Evolutionary conservation across 352 stramenopile genomes (phyloP).

Genomic region (Phytopythium chamaehyphon): DNA sequence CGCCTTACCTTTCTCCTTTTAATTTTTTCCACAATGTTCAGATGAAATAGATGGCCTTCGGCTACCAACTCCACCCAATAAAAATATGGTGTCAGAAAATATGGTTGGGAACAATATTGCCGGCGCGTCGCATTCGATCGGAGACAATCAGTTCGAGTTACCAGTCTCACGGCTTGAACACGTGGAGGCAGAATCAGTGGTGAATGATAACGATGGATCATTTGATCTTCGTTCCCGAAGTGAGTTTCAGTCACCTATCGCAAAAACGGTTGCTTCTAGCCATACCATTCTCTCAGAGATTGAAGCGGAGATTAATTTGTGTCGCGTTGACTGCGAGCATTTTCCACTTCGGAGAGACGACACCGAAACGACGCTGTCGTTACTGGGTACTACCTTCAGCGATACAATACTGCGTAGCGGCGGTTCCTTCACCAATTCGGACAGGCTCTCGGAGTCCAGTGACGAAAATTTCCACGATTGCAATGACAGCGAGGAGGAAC

Average conservation of each 20-base stretch:
- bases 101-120: no score
- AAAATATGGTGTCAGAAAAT: no score
- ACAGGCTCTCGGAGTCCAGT: slow-evolving; percentile 2
- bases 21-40: no score
- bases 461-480: slow-evolving; percentile 6
- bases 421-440: neutral
- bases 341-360: slow-evolving; percentile 15
- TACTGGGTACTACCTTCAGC: slow-evolving; percentile 16
- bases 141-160: no score
- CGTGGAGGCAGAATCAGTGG: no score
- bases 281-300: slow-evolving; percentile 1
- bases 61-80: no score
- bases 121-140: no score
- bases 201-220: no score
- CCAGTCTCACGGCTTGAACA: no score
- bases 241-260: neutral
- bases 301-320: slow-evolving; percentile 3
- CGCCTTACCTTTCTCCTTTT: no score
- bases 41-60: no score
- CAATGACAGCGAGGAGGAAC: neutral
- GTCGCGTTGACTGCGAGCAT: neutral
- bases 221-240: neutral
- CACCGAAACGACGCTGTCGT: slow-evolving; percentile 25
- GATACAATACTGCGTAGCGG: slow-evolving; percentile 7
- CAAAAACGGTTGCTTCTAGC: neutral